phyloP scores from a whole-genome alignment of 495 filamentous ascomycete genomes.

The Aspergillus avenaceus region DNA sequence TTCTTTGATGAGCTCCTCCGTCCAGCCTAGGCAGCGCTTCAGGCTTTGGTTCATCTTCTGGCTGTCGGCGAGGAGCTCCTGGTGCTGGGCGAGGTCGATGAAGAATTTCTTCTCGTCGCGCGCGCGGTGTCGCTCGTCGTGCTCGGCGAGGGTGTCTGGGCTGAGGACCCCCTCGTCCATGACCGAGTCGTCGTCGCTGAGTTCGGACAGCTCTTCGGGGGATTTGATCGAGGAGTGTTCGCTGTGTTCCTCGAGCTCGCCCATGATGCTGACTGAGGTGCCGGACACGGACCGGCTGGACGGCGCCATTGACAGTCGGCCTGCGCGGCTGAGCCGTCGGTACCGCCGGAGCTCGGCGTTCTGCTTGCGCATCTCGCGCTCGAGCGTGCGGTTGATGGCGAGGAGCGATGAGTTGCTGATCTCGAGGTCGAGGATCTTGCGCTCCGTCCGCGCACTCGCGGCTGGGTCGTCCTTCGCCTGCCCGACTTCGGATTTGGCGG shows the following conservation, averaged over 20 bases:
- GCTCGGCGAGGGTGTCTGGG: slow-evolving; percentile 33
- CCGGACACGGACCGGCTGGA: slow-evolving; percentile 43
- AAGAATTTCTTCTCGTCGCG: slow-evolving; percentile 73
- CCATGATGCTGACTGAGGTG: slow-evolving; percentile 28
- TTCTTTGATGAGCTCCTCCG: slow-evolving; percentile 84
- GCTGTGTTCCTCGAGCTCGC: slow-evolving; percentile 36
- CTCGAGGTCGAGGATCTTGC: slow-evolving; percentile 95
- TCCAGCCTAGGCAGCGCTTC: slow-evolving; percentile 79
- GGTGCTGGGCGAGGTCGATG: slow-evolving; percentile 83
- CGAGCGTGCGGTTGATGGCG: slow-evolving; percentile 93
- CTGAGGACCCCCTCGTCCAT: slow-evolving; percentile 29
- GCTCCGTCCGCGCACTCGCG: slow-evolving; percentile 80
- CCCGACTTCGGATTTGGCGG: slow-evolving; percentile 40
- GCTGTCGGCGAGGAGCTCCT: slow-evolving; percentile 78
- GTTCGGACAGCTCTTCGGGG: slow-evolving; percentile 39
- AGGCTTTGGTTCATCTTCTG: slow-evolving; percentile 93
- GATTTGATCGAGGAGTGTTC: slow-evolving; percentile 33
- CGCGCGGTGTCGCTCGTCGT: slow-evolving; percentile 37
- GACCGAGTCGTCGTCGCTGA: slow-evolving; percentile 42
- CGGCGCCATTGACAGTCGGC: slow-evolving; percentile 58
- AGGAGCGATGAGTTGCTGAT: slow-evolving; percentile 95
- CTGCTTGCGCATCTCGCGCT: slow-evolving; percentile 87
- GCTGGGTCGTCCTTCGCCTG: slow-evolving; percentile 59
- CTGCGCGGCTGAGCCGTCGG: slow-evolving; percentile 73
- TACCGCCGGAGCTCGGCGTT: slow-evolving; percentile 82